phyloP scores from a whole-genome alignment of 495 filamentous ascomycete genomes.

The Podospora fimiseda region DNA sequence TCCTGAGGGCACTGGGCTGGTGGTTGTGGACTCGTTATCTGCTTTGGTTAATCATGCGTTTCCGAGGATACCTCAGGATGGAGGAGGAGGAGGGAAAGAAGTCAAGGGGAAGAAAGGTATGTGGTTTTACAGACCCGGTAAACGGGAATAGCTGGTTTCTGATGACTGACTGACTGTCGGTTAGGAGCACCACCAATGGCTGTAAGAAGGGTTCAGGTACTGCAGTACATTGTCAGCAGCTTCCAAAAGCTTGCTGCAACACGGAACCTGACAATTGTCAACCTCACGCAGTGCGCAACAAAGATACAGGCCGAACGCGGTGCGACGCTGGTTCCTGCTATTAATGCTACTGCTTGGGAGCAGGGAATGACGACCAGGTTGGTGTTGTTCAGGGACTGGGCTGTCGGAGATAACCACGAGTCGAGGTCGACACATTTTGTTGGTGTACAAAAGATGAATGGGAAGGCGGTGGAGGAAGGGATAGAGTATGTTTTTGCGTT shows the following conservation, averaged over 20 bases:
- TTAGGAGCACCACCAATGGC: conserved; percentile 28
- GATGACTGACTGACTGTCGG: conserved; percentile 7
- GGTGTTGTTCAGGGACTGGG: conserved; percentile 64
- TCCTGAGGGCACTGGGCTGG: conserved; percentile 50
- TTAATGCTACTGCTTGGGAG: conserved; percentile 67
- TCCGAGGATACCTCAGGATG: conserved; percentile 35
- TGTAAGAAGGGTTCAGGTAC: conserved; percentile 35
- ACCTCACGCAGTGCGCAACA: conserved; percentile 66
- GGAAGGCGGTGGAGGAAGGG: conserved; percentile 22
- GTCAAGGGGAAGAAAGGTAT: conserved; percentile 21
- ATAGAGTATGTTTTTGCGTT: conserved; percentile 35
- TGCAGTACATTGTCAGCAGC: conserved; percentile 40
- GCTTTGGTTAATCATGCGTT: conserved; percentile 69
- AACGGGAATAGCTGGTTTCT: no score
- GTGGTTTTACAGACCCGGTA: conserved; percentile 4
- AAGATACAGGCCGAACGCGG: conserved; percentile 52
- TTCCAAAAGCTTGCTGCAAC: conserved; percentile 65
- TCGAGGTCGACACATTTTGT: conserved; percentile 31
- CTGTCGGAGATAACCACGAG: conserved; percentile 19
- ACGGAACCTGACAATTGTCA: conserved; percentile 58
- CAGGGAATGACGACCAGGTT: conserved; percentile 58
- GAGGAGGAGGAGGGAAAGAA: conserved; percentile 8
- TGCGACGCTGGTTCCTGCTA: conserved; percentile 64
- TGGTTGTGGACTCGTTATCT: conserved; percentile 75
- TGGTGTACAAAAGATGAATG: conserved; percentile 41